Percentiles rank a stretch among this genome's conserved stretches.
Conservation (phyloP, 257 asterid species). For the Capsicum pubescens region DNA sequence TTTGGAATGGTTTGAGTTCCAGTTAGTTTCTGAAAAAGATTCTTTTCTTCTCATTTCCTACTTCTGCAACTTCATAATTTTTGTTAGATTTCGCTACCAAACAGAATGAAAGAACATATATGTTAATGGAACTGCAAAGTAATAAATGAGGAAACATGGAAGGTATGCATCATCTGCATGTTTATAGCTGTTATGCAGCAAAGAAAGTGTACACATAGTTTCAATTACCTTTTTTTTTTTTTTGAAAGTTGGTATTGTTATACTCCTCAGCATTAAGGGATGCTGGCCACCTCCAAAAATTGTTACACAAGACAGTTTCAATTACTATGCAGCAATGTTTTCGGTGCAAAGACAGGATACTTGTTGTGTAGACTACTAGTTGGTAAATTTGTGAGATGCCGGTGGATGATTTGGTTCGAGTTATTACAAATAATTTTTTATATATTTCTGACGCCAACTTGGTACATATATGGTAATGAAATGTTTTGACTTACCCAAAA, state of each 20-base stretch:
- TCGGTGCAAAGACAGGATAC: constrained; percentile 9
- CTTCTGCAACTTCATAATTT: neutral
- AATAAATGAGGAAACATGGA: neutral
- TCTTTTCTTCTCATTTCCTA: constrained; percentile 2
- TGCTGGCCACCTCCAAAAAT: too few relatives aligned
- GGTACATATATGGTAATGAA: constrained; percentile 14
- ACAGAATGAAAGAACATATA: neutral
- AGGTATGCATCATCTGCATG: neutral
- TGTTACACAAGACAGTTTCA: too few relatives aligned
- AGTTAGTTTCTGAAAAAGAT: neutral
- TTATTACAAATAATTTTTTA: constrained; percentile 6
- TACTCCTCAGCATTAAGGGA: too few relatives aligned
- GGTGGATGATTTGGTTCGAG: constrained; percentile 4
- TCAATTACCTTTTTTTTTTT: neutral
- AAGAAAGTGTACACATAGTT: constrained; percentile 14
- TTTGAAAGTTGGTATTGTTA: too few relatives aligned
- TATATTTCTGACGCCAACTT: constrained; percentile 11
- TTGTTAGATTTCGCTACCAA: neutral
- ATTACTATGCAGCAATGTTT: neutral
- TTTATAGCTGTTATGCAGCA: neutral
- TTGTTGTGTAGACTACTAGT: neutral
- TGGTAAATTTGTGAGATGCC: constrained; percentile 4
- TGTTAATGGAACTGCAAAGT: neutral
- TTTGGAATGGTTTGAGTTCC: constrained; percentile 17
- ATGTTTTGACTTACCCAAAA: constrained; percentile 6